Percentiles rank a stretch among this genome's conserved stretches.
These are phyloP conservation scores for Hygrocybe coccinea DNA, from an alignment of 768 basidiomycete genomes.

Conservation along the genomic window DNA sequence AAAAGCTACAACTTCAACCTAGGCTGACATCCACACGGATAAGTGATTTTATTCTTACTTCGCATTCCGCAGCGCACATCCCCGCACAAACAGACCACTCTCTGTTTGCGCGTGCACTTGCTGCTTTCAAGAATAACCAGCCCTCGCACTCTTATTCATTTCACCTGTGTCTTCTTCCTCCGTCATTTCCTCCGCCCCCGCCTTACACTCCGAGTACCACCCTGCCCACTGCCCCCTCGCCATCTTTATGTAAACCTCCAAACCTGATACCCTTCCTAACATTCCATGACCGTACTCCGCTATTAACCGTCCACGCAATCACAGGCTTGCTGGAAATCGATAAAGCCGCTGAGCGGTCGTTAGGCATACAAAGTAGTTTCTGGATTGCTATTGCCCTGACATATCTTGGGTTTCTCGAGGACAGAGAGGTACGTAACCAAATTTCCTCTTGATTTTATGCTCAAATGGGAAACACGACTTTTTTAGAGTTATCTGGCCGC, in stretches of 20 bases:
- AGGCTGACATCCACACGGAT: constrained; percentile 30
- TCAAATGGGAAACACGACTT: too few relatives aligned
- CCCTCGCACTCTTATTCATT: constrained; percentile 63
- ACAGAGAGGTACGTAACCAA: constrained; percentile 66
- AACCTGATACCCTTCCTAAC: constrained; percentile 45
- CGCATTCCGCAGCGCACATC: constrained; percentile 38
- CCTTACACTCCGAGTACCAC: constrained; percentile 31
- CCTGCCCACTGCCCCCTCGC: constrained; percentile 13
- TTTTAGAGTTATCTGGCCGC: too few relatives aligned
- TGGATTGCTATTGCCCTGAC: constrained; percentile 73
- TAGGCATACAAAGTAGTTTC: constrained; percentile 73
- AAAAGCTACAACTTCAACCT: constrained; percentile 16
- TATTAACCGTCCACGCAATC: constrained; percentile 52
- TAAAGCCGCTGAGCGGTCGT: constrained; percentile 43
- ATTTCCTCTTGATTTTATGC: too few relatives aligned
- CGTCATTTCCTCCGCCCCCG: constrained; percentile 31
- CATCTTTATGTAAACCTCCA: constrained; percentile 18
- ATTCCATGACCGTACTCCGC: constrained; percentile 70
- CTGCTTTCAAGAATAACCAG: constrained; percentile 42
- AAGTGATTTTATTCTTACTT: constrained; percentile 50
- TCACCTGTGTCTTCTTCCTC: constrained; percentile 41
- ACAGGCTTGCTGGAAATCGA: constrained; percentile 66
- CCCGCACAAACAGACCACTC: constrained; percentile 35
- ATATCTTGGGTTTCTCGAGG: constrained; percentile 72
- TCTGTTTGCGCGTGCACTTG: constrained; percentile 48